These are phyloP conservation scores for Allium cepa DNA, from an alignment of 106 monocot genomes.

Conservation along the genomic window DNA sequence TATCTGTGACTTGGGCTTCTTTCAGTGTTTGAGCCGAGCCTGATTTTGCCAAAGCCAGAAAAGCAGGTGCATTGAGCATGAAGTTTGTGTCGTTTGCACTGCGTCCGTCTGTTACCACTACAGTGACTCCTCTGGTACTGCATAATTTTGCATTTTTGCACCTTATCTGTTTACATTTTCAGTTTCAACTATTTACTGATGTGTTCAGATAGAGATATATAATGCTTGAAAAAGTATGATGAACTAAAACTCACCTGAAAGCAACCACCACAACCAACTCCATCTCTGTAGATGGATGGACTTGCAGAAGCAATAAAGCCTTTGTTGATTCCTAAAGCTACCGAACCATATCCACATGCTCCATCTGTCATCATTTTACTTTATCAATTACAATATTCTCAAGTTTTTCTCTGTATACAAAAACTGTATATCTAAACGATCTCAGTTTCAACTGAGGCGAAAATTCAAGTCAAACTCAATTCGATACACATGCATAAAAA, in stretches of 20 bases:
- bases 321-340: constrained; percentile 40
- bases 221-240: too few species aligned
- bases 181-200: background rate
- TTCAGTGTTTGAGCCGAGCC: constrained; percentile 25
- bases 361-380: constrained; percentile 30
- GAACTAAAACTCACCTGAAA: constrained; percentile 35
- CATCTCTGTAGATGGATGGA: constrained; percentile 42
- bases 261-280: constrained; percentile 69
- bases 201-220: too few species aligned
- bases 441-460: background rate
- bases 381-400: background rate
- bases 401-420: background rate
- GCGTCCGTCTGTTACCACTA: constrained; percentile 53
- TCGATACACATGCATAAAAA: background rate
- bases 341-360: constrained; percentile 70
- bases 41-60: constrained; percentile 43
- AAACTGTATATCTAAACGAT: background rate
- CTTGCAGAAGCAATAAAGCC: constrained; percentile 42
- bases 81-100: constrained; percentile 51
- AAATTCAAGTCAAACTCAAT: background rate
- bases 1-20: constrained; percentile 25
- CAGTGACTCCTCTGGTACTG: constrained; percentile 39
- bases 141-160: constrained; percentile 60
- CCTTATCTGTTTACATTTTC: constrained; percentile 30
- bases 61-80: constrained; percentile 47